Evolutionary conservation across 2,329 filamentous ascomycete genomes (phyloP).

Genomic region (Aspergillus tanneri): DNA sequence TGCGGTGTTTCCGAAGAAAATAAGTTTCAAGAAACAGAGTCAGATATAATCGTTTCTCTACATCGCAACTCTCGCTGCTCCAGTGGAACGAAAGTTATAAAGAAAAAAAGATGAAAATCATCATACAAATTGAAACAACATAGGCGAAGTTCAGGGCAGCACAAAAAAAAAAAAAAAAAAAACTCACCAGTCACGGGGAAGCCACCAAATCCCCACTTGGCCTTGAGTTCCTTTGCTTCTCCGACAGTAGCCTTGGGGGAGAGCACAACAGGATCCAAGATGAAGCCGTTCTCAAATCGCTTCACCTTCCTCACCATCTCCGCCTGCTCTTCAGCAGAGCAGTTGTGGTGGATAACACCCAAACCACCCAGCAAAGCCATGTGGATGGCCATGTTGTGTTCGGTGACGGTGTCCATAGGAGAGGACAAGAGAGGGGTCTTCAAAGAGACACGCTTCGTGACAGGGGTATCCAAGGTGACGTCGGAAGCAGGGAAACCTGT

Average conservation of each 20-base stretch:
- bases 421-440: conserved; percentile 97
- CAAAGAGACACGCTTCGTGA: conserved; percentile 92
- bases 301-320: conserved; percentile 99
- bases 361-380: conserved; percentile 59
- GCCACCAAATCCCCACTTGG: conserved; percentile 97
- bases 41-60: conserved; percentile 65
- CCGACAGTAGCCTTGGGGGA: conserved; percentile 82
- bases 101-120: conserved; percentile 60
- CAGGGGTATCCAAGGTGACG: conserved; percentile 81
- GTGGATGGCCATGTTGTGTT: conserved; percentile 99
- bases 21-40: conserved; percentile 25
- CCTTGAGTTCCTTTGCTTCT: conserved; percentile 88
- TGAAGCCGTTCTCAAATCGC: conserved; percentile 99
- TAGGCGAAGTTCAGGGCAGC: conserved; percentile 11
- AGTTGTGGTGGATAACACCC: conserved; percentile 98
- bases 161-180: conserved; percentile 19
- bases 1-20: neutral
- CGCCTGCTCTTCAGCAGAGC: conserved; percentile 92
- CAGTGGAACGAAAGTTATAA: conserved; percentile 99
- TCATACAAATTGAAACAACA: conserved; percentile 63
- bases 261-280: conserved; percentile 91
- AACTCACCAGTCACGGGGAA: conserved; percentile 96
- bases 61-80: conserved; percentile 83
- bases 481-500: conserved; percentile 84
- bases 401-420: conserved; percentile 99